Conservation (phyloP, 2,329 filamentous ascomycete species). For the Botryotinia calthae region DNA sequence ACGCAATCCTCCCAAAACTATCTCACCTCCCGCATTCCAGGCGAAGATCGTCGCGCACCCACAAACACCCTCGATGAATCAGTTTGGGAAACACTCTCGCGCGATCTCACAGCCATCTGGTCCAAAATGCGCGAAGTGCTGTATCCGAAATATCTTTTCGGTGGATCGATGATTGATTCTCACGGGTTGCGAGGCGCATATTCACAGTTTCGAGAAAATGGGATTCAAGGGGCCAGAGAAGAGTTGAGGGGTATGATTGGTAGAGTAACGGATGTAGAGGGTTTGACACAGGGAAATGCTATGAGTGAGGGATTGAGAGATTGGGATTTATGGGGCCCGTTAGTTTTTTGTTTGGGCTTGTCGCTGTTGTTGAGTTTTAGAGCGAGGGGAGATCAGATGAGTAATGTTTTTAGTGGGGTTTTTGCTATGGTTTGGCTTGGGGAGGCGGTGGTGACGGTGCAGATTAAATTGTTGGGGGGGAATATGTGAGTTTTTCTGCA, state of each 20-base stretch:
- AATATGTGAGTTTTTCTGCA: slow-evolving; percentile 75
- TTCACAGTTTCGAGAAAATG: slow-evolving; percentile 57
- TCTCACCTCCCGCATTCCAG: slow-evolving; percentile 83
- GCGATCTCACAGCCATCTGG: slow-evolving; percentile 91
- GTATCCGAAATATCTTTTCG: slow-evolving; percentile 89
- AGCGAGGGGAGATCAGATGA: slow-evolving; percentile 75
- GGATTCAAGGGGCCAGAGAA: slow-evolving; percentile 58
- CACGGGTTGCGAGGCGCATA: slow-evolving; percentile 58
- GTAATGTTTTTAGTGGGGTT: slow-evolving; percentile 89
- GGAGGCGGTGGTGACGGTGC: slow-evolving; percentile 92
- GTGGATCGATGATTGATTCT: slow-evolving; percentile 63
- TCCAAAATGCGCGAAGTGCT: slow-evolving; percentile 97
- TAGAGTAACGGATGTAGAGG: slow-evolving; percentile 62
- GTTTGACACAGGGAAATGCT: slow-evolving; percentile 52
- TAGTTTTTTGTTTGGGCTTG: slow-evolving; percentile 89
- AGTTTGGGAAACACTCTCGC: slow-evolving; percentile 94
- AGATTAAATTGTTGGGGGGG: slow-evolving; percentile 93
- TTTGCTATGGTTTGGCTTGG: slow-evolving; percentile 97
- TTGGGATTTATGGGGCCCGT: slow-evolving; percentile 97
- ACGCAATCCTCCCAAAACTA: slow-evolving; percentile 71
- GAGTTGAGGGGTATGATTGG: slow-evolving; percentile 61
- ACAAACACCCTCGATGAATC: slow-evolving; percentile 95
- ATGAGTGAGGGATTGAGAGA: slow-evolving; percentile 91
- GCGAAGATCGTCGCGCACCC: slow-evolving; percentile 86
- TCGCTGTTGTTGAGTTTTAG: slow-evolving; percentile 84